Base-by-base conservation (phyloP, 2,329 filamentous ascomycete species). In the Lecanicillium sp. region DNA sequence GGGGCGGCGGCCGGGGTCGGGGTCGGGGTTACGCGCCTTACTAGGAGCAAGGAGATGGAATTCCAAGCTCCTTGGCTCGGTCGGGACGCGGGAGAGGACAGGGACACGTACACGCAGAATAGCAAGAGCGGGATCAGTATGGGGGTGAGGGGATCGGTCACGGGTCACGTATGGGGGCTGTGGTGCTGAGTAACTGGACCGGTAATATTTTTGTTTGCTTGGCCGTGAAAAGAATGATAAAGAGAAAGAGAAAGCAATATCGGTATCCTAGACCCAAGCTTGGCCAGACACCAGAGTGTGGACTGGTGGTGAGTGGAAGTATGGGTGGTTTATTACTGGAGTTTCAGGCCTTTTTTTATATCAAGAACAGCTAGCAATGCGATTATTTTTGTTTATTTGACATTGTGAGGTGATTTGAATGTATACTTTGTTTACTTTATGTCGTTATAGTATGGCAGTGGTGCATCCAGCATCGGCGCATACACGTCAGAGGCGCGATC, bases 1-100 rank as follows among this genome's bases (percentile, higher is more conserved):
- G 83, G 48, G 83, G 79, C 51, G 83, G 81, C 42, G 85, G 84
- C 61, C 74, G 83, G 50, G 83, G 79, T 45, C 78, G 84, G 57
- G 77, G 77, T 48, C 75, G 82, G 58, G 82, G 81, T 53, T 85
- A 72, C 63, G 67, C 75, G 49, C 83, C 83, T 51, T 86, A 86
- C 65, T 86, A 75, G 67, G 62, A 66, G 53, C 62, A 66, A 59
- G 66, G 64, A 58, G 52, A 52, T 56, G 54, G 21, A 21, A 36
- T 24, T 35, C 35, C 27, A 27, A 33, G 47, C 6, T 44, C 15
- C 33, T 44, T 49, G 47, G 27, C 33, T 42, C 17, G 17, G 19
- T 44, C 20, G 44, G 15, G 26, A 1, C 14, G 11, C 12, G 38
- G 17, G 33, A 7, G 8, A 26, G 33, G 11, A 14, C 10, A 17